Evolutionary conservation across 495 filamentous ascomycete genomes (phyloP).

Genomic region (Geoglossum glabrum): DNA sequence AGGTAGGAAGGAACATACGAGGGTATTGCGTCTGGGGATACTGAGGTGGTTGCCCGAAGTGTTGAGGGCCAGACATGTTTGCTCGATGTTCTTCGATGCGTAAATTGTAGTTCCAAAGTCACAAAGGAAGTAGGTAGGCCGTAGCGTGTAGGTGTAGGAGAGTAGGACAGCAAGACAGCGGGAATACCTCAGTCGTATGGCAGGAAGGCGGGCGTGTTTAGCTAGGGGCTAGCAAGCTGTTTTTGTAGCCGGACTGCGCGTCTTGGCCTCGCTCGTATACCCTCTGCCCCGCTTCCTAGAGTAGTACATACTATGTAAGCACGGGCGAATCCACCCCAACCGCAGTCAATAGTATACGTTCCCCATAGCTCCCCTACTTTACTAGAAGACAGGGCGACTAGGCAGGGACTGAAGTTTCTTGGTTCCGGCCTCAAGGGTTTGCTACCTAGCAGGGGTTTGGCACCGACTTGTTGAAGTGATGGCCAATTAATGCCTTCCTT

Average conservation of each 20-base stretch:
- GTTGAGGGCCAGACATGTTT: constrained; percentile 3
- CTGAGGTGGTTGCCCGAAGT: not conserved
- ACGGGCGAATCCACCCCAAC: not conserved
- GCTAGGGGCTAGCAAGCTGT: not conserved
- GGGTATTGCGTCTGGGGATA: not conserved
- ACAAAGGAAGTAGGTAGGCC: too few species aligned
- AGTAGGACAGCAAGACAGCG: too few species aligned
- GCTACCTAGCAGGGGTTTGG: too few species aligned
- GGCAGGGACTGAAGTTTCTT: too few species aligned
- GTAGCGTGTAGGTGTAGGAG: too few species aligned
- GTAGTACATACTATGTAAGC: not conserved
- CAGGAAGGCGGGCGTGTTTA: not conserved
- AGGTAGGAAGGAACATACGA: too few species aligned
- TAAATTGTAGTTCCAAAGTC: not conserved
- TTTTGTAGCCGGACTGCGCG: not conserved
- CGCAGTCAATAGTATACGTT: not conserved
- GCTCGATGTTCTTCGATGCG: not conserved
- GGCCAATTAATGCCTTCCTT: too few species aligned
- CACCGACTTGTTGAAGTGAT: too few species aligned
- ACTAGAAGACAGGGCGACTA: too few species aligned
- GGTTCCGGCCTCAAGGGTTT: too few species aligned
- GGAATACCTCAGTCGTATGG: too few species aligned
- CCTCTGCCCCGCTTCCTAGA: not conserved
- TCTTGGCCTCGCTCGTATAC: not conserved
- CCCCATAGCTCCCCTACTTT: too few species aligned